These are phyloP conservation scores for Gyrodon lividus DNA, from an alignment of 768 basidiomycete species.

Conservation along the genomic window DNA sequence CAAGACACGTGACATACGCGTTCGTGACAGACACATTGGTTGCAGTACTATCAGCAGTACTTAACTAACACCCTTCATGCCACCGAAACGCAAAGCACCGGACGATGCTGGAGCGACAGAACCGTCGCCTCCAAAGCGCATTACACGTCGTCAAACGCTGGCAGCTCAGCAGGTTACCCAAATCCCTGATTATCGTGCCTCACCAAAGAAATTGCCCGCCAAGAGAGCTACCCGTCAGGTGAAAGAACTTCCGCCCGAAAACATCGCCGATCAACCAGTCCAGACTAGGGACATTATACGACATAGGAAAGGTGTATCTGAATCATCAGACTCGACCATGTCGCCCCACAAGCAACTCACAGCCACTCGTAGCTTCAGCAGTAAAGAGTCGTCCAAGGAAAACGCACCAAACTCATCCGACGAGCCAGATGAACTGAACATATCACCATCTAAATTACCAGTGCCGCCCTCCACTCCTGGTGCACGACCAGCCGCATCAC, in stretches of 20 bases:
- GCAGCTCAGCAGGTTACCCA: neutral
- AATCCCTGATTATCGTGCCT: neutral
- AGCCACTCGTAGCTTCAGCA: neutral
- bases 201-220: neutral
- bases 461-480: slow-evolving; percentile 25
- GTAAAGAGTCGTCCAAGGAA: neutral
- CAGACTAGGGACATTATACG: neutral
- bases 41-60: neutral
- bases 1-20: slow-evolving; percentile 23
- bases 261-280: neutral
- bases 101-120: slow-evolving; percentile 13
- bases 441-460: slow-evolving; percentile 8
- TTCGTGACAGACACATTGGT: neutral
- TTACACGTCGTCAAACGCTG: slow-evolving; percentile 27
- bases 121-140: slow-evolving; percentile 34
- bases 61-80: slow-evolving; percentile 8
- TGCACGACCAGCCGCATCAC: slow-evolving; percentile 12
- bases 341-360: slow-evolving; percentile 1
- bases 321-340: neutral
- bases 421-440: slow-evolving; percentile 32
- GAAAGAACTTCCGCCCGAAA: neutral
- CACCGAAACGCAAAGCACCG: slow-evolving; percentile 45
- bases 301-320: neutral
- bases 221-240: neutral
- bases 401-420: slow-evolving; percentile 1